Base-by-base conservation (phyloP, 2,329 filamentous ascomycete genomes). In the Pyrenochaeta sp. region DNA sequence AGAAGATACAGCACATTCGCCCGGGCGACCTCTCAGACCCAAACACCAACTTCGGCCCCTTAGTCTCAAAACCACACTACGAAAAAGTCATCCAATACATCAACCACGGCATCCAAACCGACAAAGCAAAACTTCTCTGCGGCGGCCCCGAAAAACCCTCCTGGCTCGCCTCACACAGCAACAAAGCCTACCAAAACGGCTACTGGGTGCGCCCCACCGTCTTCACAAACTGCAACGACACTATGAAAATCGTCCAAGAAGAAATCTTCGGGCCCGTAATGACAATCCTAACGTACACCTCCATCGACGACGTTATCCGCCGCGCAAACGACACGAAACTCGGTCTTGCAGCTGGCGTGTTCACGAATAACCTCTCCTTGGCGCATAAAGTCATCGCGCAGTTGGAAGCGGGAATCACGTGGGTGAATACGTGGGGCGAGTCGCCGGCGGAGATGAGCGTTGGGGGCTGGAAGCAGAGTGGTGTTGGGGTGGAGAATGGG, bases 391-490 rank as follows among this genome's bases (percentile, higher is more conserved):
- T 94, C 0, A 83, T 94, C 42, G 84, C 85, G 25, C 84, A 86
- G 70, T 80, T 96, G 5, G 85, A 96, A 72, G 92, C 92, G 0
- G 92, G 92, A 34, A 96, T 96, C 71, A 96, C 91, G 1, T 96
- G 92, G 92, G 84, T 96, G 51, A 96, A 96, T 76, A 93, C 91
- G 0, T 96, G 93, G 93, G 92, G 93, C n/a, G 92, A 96, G 80
- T 90, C 86, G 48, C 92, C 92, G 0, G 91, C 93, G 0, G 92
- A 96, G 82, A 96, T 96, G 93, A 90, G 90, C 2, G 92, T 96
- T 0, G 92, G 92, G 9, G 92, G 92, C 0, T 96, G 92, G 93
- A 96, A 96, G 82, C 85, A 91, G 84, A 96, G 92, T 73, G 93
- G 93, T 34, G 80, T 96, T 9, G 92, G 92, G 0, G 88, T 96